A percentile compares a stretch with the other conserved stretches of the same genome.
Conservation (phyloP, 2,329 filamentous ascomycete genomes). For the Beauveria sp. region DNA sequence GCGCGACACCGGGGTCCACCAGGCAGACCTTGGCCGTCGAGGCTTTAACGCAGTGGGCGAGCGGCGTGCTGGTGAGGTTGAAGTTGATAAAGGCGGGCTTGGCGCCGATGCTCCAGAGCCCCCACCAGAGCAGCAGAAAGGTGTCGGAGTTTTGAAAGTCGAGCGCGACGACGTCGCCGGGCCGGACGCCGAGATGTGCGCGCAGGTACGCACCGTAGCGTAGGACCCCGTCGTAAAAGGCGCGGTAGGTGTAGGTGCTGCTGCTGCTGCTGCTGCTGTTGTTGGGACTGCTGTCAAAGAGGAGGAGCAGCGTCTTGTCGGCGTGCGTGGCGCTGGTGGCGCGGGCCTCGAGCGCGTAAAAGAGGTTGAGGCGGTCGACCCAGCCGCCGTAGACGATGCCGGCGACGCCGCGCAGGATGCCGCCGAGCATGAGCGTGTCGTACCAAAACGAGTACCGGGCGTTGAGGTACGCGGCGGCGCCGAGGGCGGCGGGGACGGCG, state of each 20-base stretch:
- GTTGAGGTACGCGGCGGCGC: slow-evolving; percentile 68
- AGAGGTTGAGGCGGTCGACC: slow-evolving; percentile 58
- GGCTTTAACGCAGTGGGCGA: slow-evolving; percentile 65
- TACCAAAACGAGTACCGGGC: slow-evolving; percentile 60
- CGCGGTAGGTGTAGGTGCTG: slow-evolving; percentile 58
- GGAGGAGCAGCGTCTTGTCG: slow-evolving; percentile 50
- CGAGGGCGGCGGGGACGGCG: slow-evolving; percentile 54
- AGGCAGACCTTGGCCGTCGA: slow-evolving; percentile 62
- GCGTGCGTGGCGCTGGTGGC: slow-evolving; percentile 46
- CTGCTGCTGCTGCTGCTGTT: slow-evolving; percentile 43
- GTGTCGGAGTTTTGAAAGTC: slow-evolving; percentile 76
- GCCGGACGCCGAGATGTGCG: slow-evolving; percentile 52
- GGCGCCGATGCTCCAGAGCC: slow-evolving; percentile 75
- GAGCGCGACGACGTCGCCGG: slow-evolving; percentile 70
- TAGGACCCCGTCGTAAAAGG: slow-evolving; percentile 63
- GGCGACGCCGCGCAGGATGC: slow-evolving; percentile 37
- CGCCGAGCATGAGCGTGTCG: slow-evolving; percentile 46
- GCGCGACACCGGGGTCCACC: slow-evolving; percentile 53
- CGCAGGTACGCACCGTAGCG: slow-evolving; percentile 72
- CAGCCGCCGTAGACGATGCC: background rate
- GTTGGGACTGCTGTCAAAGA: slow-evolving; percentile 50
- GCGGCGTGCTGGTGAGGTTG: slow-evolving; percentile 63
- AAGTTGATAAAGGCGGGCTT: slow-evolving; percentile 85
- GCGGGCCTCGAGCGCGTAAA: slow-evolving; percentile 65
- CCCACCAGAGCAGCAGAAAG: slow-evolving; percentile 69